phyloP scores from a whole-genome alignment of 1,284 basidiomycete species.

The Moniliella sp. region DNA sequence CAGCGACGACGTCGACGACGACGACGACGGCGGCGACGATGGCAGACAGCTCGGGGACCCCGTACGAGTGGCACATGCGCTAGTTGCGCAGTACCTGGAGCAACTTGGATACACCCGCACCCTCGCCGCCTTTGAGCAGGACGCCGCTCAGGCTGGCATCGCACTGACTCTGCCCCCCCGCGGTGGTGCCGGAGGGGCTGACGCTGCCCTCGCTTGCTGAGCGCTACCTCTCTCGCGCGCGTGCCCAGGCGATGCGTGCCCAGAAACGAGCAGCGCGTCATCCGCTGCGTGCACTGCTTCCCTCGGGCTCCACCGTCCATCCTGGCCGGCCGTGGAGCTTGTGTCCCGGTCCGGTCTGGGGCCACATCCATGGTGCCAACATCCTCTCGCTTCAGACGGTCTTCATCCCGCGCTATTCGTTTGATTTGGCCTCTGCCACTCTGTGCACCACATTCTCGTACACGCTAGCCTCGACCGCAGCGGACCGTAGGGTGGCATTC shows the following conservation, averaged over 20 bases:
- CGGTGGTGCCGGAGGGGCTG: neutral
- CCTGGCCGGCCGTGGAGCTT: constrained; percentile 4
- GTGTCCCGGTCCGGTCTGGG: constrained; percentile 7
- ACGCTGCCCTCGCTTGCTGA: neutral
- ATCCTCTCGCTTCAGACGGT: constrained; percentile 13
- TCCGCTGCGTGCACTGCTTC: constrained; percentile 4
- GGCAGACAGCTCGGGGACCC: too few species aligned
- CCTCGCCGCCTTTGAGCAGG: neutral
- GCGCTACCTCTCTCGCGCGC: neutral
- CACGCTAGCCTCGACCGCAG: constrained; percentile 5
- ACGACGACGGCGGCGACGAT: too few species aligned
- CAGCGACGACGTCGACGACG: too few species aligned
- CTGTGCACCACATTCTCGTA: neutral
- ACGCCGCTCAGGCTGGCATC: neutral
- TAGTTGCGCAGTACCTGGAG: neutral
- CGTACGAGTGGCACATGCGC: neutral
- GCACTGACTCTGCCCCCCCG: neutral
- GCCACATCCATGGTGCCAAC: constrained; percentile 17
- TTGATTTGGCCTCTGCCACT: constrained; percentile 10
- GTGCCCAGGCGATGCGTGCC: neutral
- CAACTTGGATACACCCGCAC: neutral
- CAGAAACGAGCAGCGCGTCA: neutral
- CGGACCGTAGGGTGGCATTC: constrained; percentile 20
- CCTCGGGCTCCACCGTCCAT: constrained; percentile 4
- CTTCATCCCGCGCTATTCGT: constrained; percentile 5